Evolutionary conservation across 495 filamentous ascomycete species (phyloP), one percentile per base, ranked within the genome.

Genomic region (Aspergillus leporis): DNA sequence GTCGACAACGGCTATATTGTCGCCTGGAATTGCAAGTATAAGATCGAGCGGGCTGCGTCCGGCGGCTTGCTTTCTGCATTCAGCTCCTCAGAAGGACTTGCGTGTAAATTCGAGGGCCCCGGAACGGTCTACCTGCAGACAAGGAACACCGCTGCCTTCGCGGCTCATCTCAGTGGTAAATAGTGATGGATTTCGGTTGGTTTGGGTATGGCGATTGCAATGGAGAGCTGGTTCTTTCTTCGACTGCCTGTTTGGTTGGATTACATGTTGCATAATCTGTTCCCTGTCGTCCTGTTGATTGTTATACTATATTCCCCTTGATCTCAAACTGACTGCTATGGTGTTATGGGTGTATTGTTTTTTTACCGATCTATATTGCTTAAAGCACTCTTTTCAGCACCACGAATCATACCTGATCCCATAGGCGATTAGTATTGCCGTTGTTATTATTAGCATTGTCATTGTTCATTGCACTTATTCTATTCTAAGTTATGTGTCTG

Each of bases 1-100:
- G 86, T 98, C 52, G 93, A 98, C 66, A 98, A 98, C 65, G 93
- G 93, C 10, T 92, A 98, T 61, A 78, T 98, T 6, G 93, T 98
- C 1, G 95, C 94, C 5, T 98, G 94, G 94, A 97, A 97, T 66
- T 93, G 90, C 71, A 90, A 95, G 61, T 98, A 98, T 66, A 66
- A 65, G 8, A 84, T 98, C 47, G 91, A 96, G 73, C 88, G 95
- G 9, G 89, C 92, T 12, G 85, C 94, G 0, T 92, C 88, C 19
- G 94, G 94, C 13, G 95, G 94, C 23, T 85, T 98, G 46, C 87
- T 98, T 6, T 92, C 89, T 23, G 83, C 85, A 23, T 73, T 95
- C 21, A 85, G 85, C 32, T 86, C 90, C 2, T 87, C 84, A 3
- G 94, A 98, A 75, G 94, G 94, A 3, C 72, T 97, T 46, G 92